Conservation (phyloP, 495 filamentous ascomycete species). For the Articulospora tetracladia region DNA sequence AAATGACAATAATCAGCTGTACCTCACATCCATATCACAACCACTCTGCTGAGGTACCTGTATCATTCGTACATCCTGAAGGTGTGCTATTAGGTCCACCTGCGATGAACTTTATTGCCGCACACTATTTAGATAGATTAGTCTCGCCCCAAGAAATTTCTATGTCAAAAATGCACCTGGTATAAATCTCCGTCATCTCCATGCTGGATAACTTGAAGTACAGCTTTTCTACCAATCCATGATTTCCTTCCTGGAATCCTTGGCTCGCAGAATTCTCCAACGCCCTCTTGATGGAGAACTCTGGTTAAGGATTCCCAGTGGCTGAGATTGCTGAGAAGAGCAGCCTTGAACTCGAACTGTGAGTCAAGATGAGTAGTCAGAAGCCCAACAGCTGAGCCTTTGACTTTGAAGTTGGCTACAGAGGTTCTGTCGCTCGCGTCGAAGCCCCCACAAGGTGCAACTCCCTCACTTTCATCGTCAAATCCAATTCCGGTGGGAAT, state of each 20-base stretch:
- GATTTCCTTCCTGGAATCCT: conserved; percentile 33
- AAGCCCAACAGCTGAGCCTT: conserved; percentile 26
- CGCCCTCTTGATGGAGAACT: conserved; percentile 39
- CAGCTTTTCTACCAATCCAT: conserved; percentile 45
- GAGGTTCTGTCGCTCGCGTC: conserved; percentile 26
- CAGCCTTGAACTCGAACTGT: conserved; percentile 47
- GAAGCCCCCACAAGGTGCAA: conserved; percentile 44
- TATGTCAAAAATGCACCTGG: background rate
- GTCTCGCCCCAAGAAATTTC: background rate
- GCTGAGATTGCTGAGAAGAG: conserved; percentile 35
- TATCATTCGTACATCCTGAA: background rate
- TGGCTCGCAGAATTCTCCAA: conserved; percentile 40
- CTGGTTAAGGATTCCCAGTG: conserved; percentile 47
- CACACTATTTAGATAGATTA: background rate
- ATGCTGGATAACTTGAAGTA: conserved; percentile 29
- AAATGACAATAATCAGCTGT: no score
- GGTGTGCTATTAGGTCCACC: background rate
- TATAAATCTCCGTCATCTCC: background rate
- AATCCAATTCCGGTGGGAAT: conserved; percentile 43
- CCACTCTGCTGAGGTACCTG: background rate
- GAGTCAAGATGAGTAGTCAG: conserved; percentile 37
- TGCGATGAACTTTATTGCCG: background rate
- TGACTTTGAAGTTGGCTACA: conserved; percentile 46
- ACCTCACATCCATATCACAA: no score
- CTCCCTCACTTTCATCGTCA: conserved; percentile 35